A percentile compares a stretch with the other conserved stretches of the same genome.
Conservation (phyloP, 768 basidiomycete species). For the Termitomyces sp. region DNA sequence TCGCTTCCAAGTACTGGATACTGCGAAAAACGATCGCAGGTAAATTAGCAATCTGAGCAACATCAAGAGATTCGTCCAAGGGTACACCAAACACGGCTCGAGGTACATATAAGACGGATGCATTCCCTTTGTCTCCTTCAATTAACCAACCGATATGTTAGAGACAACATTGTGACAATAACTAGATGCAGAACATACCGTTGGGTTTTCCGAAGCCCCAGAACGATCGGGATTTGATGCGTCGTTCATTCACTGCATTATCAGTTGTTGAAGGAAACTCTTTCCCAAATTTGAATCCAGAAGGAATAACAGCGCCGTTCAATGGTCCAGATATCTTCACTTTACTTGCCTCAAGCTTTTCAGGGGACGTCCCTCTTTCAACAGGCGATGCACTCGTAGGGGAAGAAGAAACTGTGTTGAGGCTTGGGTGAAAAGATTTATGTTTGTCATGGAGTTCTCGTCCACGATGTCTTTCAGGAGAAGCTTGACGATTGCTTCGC, state of each 20-base stretch:
- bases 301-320: conserved; percentile 78
- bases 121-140: conserved; percentile 29
- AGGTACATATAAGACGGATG: conserved; percentile 33
- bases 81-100: conserved; percentile 87
- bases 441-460: conserved; percentile 46
- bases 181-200: conserved; percentile 26
- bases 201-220: conserved; percentile 83
- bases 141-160: neutral
- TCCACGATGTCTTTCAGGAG: conserved; percentile 49
- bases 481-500: conserved; percentile 37
- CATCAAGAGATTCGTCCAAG: conserved; percentile 80
- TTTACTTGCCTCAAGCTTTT: conserved; percentile 52
- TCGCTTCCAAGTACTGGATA: conserved; percentile 91
- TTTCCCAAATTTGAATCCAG: conserved; percentile 89
- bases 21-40: conserved; percentile 94
- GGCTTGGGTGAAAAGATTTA: conserved; percentile 61
- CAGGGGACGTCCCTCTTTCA: conserved; percentile 49
- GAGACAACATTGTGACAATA: neutral
- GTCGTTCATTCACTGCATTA: conserved; percentile 51
- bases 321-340: conserved; percentile 89
- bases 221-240: conserved; percentile 87
- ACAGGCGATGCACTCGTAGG: conserved; percentile 34
- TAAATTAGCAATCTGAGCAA: conserved; percentile 84
- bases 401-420: conserved; percentile 43
- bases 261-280: conserved; percentile 41